Conservation (phyloP, 1,284 basidiomycete species). For the Moesziomyces aphidis region DNA sequence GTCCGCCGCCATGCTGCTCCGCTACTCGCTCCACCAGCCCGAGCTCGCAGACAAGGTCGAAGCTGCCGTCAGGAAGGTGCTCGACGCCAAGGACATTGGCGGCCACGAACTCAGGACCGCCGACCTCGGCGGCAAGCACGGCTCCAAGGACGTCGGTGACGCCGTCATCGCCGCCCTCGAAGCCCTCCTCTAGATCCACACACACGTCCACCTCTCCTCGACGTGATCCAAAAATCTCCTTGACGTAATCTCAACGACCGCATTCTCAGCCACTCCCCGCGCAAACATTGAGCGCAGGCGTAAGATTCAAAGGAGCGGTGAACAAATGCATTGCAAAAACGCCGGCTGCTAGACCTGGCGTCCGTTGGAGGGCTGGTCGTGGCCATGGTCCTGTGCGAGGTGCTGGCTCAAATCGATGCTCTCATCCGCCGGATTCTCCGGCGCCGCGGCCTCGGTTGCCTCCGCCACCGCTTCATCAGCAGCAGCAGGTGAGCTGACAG, state of each 20-base stretch:
- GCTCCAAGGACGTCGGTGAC: slow-evolving; percentile 85
- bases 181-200: slow-evolving; percentile 70
- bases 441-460: slow-evolving; percentile 1
- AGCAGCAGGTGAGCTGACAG: slow-evolving; percentile 2
- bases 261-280: too few species aligned
- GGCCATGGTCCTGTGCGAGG: slow-evolving; percentile 23
- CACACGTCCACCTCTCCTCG: not conserved
- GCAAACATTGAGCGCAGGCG: too few species aligned
- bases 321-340: not conserved
- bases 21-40: slow-evolving; percentile 87
- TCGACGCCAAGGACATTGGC: slow-evolving; percentile 80
- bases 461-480: slow-evolving; percentile 1
- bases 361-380: not conserved
- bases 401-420: slow-evolving; percentile 16
- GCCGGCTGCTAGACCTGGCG: not conserved
- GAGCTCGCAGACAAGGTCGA: slow-evolving; percentile 87
- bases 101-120: slow-evolving; percentile 85
- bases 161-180: slow-evolving; percentile 82
- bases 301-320: too few species aligned
- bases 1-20: slow-evolving; percentile 91
- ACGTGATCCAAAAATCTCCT: too few species aligned
- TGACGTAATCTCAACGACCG: too few species aligned
- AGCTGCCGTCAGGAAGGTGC: slow-evolving; percentile 84
- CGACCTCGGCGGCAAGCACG: slow-evolving; percentile 85
- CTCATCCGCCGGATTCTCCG: not conserved